Conservation (phyloP, 202 grass and related monocot genomes). For the Eragrostis tef region DNA sequence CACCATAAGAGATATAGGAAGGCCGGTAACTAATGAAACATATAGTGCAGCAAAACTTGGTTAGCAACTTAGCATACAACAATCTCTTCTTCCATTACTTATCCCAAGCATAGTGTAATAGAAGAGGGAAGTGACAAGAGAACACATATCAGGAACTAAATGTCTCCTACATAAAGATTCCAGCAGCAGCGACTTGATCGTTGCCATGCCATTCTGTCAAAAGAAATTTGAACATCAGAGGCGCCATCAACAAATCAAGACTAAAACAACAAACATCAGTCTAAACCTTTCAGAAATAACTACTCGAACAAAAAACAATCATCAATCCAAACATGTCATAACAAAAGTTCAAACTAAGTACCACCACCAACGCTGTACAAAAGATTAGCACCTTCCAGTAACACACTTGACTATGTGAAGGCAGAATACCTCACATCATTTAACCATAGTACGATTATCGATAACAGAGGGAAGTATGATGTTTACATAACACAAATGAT, state of each 20-base stretch:
- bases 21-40: not conserved
- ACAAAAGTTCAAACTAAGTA: conserved; percentile 24
- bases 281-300: not conserved
- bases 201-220: conserved; percentile 48
- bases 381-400: conserved; percentile 17
- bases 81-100: not conserved
- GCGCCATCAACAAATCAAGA: conserved; percentile 17
- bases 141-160: conserved; percentile 31
- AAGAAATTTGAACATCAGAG: conserved; percentile 45
- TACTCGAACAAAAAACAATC: not conserved
- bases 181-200: not conserved
- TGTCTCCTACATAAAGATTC: conserved; percentile 18
- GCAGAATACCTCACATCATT: conserved; percentile 15
- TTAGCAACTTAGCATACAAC: not conserved
- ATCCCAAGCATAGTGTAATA: conserved; percentile 18
- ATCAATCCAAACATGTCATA: conserved; percentile 40
- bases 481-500: conserved; percentile 26
- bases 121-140: not conserved
- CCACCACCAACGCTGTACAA: conserved; percentile 25
- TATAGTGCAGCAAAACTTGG: conserved; percentile 9
- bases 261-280: conserved; percentile 10
- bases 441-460: not conserved
- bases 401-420: conserved; percentile 22
- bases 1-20: not conserved
- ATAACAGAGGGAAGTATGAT: conserved; percentile 20